Conservation (phyloP, 495 filamentous ascomycete species). For the Tuber aestivum region DNA sequence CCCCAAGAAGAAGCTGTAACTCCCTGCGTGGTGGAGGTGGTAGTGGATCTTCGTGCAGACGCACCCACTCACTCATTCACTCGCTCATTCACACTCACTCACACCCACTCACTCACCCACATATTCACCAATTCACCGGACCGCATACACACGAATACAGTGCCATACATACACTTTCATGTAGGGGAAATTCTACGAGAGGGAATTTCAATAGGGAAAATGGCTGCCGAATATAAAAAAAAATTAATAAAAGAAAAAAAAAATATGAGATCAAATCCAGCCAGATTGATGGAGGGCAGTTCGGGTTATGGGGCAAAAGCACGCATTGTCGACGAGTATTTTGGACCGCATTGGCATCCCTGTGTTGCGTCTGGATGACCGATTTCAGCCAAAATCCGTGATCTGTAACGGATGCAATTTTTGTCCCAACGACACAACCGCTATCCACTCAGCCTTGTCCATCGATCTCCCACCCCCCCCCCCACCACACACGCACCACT, state of each 20-base stretch:
- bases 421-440: constrained; percentile 27
- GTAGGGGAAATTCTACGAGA: not conserved
- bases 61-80: not conserved
- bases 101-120: constrained; percentile 8
- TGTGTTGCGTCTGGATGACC: constrained; percentile 6
- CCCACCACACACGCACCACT: not conserved
- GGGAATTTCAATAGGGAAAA: constrained; percentile 1
- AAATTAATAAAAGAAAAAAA: constrained; percentile 8
- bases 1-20: constrained; percentile 17
- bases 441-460: constrained; percentile 18
- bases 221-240: not conserved
- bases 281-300: not conserved
- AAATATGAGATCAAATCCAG: constrained; percentile 1
- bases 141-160: not conserved
- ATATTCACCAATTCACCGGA: not conserved
- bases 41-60: constrained; percentile 20
- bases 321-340: not conserved
- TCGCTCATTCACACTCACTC: not conserved
- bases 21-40: constrained; percentile 16
- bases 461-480: not conserved
- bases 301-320: not conserved
- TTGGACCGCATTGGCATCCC: constrained; percentile 12
- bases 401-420: constrained; percentile 30
- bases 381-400: constrained; percentile 35
- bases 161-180: not conserved